Evolutionary conservation across 495 filamentous ascomycete genomes (phyloP).

Genomic region (Tuber calosporum): DNA sequence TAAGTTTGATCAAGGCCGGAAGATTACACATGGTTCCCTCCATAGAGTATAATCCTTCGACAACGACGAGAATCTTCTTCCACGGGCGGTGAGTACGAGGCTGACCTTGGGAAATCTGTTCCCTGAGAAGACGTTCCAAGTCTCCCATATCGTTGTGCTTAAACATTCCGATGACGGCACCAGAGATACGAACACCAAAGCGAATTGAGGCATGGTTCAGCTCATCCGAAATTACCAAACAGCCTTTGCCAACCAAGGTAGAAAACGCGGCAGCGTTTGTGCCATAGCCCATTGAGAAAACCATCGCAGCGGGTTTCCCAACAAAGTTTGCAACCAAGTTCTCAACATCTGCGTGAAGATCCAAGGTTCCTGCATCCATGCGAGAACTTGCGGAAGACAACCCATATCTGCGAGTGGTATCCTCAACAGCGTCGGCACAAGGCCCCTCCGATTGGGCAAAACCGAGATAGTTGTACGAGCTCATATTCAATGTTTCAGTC

Average conservation of each 20-base stretch:
- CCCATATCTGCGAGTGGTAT: slow-evolving; percentile 73
- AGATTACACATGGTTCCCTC: slow-evolving; percentile 97
- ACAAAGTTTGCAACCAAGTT: slow-evolving; percentile 81
- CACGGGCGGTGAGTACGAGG: slow-evolving; percentile 94
- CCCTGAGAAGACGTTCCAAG: slow-evolving; percentile 73
- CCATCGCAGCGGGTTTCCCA: slow-evolving; percentile 86
- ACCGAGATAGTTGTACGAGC: slow-evolving; percentile 97
- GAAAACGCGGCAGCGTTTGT: slow-evolving; percentile 91
- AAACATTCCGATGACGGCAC: slow-evolving; percentile 89
- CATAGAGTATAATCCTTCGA: slow-evolving; percentile 98
- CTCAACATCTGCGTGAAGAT: slow-evolving; percentile 82
- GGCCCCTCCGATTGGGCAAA: slow-evolving; percentile 97
- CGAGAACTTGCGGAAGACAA: slow-evolving; percentile 73
- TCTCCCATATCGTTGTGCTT: slow-evolving; percentile 94
- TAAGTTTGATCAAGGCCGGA: slow-evolving; percentile 73
- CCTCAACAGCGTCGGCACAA: slow-evolving; percentile 89
- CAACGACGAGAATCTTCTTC: slow-evolving; percentile 96
- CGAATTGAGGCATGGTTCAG: slow-evolving; percentile 96
- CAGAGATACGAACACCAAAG: slow-evolving; percentile 85
- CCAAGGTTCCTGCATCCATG: slow-evolving; percentile 75
- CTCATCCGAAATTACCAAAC: slow-evolving; percentile 90
- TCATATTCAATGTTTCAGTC: slow-evolving; percentile 96
- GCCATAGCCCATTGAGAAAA: slow-evolving; percentile 97
- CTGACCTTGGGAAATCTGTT: slow-evolving; percentile 90
- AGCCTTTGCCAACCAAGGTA: slow-evolving; percentile 81